These are phyloP conservation scores for Discostella pseudostelligera DNA, from an alignment of 108 stramenopile species.

Conservation along the genomic window DNA sequence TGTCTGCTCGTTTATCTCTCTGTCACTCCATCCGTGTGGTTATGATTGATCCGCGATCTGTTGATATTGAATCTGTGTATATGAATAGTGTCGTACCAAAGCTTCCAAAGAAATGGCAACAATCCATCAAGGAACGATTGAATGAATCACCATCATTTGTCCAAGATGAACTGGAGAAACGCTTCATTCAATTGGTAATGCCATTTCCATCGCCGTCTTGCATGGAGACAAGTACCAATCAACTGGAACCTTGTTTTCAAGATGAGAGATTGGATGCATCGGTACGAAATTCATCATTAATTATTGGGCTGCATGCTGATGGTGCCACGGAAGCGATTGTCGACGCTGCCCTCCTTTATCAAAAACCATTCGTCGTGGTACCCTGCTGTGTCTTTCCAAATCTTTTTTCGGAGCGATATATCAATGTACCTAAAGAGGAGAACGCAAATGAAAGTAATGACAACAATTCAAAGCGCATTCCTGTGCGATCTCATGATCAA, in stretches of 20 bases:
- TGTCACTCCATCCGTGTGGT: constrained; percentile 68
- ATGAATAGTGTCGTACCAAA: constrained; percentile 65
- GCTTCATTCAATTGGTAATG: constrained; percentile 60
- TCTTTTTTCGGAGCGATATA: constrained; percentile 50
- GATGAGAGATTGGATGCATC: constrained; percentile 2
- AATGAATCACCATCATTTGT: constrained; percentile 46
- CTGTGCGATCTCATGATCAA: constrained; percentile 77
- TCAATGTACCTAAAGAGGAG: constrained; percentile 17
- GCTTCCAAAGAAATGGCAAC: constrained; percentile 85
- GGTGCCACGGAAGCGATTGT: constrained; percentile 88
- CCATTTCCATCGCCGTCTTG: constrained; percentile 40
- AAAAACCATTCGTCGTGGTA: constrained; percentile 82
- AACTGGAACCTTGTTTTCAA: neutral
- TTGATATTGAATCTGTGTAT: constrained; percentile 62
- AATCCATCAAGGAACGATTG: constrained; percentile 47
- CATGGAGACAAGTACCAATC: neutral
- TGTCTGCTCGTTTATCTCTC: constrained; percentile 69
- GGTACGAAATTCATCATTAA: constrained; percentile 52
- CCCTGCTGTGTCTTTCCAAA: constrained; percentile 90
- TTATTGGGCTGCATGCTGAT: constrained; percentile 85
- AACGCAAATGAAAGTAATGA: neutral
- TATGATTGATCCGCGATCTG: constrained; percentile 82
- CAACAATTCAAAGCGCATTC: constrained; percentile 25
- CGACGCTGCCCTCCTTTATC: constrained; percentile 65
- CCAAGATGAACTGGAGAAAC: constrained; percentile 40